phyloP scores from a whole-genome alignment of 1,284 basidiomycete species.

The Cutaneotrichosporon cyanovorans region DNA sequence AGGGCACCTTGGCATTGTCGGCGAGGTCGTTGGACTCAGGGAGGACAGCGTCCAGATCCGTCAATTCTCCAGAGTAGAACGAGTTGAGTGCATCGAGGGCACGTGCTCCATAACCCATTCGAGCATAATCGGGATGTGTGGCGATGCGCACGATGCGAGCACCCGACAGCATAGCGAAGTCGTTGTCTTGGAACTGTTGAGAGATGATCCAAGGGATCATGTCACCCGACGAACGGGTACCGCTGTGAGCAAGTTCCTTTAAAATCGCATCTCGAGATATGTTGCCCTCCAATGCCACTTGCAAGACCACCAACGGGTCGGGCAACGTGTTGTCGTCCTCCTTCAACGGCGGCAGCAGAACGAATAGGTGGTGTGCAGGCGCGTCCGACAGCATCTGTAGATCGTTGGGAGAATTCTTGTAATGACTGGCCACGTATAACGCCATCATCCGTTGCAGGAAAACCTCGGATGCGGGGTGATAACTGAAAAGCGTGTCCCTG shows the following conservation, averaged over 20 bases:
- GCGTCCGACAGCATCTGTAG: constrained; percentile 94
- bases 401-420: constrained; percentile 99
- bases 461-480: constrained; percentile 90
- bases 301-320: constrained; percentile 88
- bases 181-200: constrained; percentile 86
- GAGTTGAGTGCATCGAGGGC: constrained; percentile 78
- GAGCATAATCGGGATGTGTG: constrained; percentile 89
- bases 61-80: constrained; percentile 88
- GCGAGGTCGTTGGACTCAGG: background rate
- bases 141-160: constrained; percentile 90
- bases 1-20: constrained; percentile 7
- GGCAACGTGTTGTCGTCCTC: constrained; percentile 79
- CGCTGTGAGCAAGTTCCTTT: constrained; percentile 63
- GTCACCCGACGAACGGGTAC: constrained; percentile 63
- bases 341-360: constrained; percentile 82
- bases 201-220: constrained; percentile 97
- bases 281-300: constrained; percentile 92
- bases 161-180: constrained; percentile 86
- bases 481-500: constrained; percentile 93
- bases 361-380: constrained; percentile 93
- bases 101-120: constrained; percentile 98
- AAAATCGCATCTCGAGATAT: constrained; percentile 81
- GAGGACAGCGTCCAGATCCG: constrained; percentile 69
- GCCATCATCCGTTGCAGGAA: constrained; percentile 99
- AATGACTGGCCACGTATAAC: constrained; percentile 92